These are phyloP conservation scores for Candolleomyces efflorescens DNA, from an alignment of 768 basidiomycete species.

Conservation along the genomic window DNA sequence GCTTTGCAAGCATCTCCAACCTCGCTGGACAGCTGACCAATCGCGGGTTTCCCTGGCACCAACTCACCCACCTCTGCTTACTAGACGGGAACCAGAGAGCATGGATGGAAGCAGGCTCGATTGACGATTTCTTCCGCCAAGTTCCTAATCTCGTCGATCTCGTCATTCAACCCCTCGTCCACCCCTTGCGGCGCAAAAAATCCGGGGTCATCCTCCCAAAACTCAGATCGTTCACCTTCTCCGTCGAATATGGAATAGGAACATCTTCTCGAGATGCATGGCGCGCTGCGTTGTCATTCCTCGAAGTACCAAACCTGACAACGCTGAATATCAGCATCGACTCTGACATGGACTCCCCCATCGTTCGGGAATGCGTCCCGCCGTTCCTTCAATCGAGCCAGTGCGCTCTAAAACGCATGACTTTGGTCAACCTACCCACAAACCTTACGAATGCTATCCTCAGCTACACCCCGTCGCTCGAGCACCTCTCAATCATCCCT, in stretches of 20 bases:
- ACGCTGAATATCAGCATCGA: neutral
- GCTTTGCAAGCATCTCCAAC: neutral
- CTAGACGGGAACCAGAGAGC: neutral
- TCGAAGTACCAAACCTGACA: neutral
- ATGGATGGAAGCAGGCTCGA: neutral
- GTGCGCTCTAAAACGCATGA: neutral
- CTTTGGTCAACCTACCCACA: neutral
- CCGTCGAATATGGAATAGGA: neutral
- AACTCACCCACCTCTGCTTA: neutral
- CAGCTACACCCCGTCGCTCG: neutral
- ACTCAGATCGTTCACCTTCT: neutral
- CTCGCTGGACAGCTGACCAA: neutral
- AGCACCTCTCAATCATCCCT: neutral
- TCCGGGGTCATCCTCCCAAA: neutral
- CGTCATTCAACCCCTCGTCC: neutral
- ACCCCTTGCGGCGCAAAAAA: neutral
- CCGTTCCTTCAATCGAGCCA: neutral
- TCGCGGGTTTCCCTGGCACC: neutral
- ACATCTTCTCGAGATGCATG: neutral
- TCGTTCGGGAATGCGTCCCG: neutral
- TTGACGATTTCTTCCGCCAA: constrained; percentile 1
- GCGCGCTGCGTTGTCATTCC: neutral
- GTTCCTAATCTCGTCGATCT: neutral
- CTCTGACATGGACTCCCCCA: neutral
- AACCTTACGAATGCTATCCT: neutral